Evolutionary conservation across 2,329 filamentous ascomycete genomes (phyloP).

Genomic region (Penicillium occitanis): DNA sequence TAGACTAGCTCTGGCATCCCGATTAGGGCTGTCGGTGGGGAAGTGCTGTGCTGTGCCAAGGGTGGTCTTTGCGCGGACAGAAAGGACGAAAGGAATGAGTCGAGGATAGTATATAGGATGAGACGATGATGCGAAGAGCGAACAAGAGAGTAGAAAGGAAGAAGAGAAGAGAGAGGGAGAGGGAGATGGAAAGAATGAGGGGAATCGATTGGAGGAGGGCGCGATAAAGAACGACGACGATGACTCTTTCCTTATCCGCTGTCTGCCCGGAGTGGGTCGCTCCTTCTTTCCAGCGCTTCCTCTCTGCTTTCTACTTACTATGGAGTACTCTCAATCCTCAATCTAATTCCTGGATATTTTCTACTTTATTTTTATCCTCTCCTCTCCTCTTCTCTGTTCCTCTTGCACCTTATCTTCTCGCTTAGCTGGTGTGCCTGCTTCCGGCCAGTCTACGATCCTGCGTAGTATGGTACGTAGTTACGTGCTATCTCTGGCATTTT

Average conservation of each 20-base stretch:
- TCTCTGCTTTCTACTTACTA: neutral
- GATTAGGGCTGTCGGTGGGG: neutral
- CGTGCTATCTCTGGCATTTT: neutral
- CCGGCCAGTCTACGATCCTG: neutral
- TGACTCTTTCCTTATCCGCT: slow-evolving; percentile 12
- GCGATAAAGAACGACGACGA: slow-evolving; percentile 1
- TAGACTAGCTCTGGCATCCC: slow-evolving; percentile 3
- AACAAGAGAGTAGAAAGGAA: neutral
- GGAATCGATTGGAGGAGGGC: slow-evolving; percentile 1
- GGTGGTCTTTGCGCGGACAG: neutral
- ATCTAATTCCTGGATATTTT: neutral
- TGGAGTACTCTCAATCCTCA: neutral
- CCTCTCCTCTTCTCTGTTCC: neutral
- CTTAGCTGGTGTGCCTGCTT: neutral
- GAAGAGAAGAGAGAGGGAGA: neutral
- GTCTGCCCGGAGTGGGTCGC: slow-evolving; percentile 1
- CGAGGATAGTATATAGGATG: neutral
- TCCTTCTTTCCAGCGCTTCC: neutral
- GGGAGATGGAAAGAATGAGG: neutral
- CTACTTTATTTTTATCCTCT: neutral
- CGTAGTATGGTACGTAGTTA: no score
- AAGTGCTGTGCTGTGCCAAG: neutral
- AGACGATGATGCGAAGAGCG: neutral
- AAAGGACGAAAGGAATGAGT: neutral
- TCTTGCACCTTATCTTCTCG: neutral